Evolutionary conservation across 371 early-diverging fungal species (phyloP).

Genomic region (Dinochytrium kinnereticum): DNA sequence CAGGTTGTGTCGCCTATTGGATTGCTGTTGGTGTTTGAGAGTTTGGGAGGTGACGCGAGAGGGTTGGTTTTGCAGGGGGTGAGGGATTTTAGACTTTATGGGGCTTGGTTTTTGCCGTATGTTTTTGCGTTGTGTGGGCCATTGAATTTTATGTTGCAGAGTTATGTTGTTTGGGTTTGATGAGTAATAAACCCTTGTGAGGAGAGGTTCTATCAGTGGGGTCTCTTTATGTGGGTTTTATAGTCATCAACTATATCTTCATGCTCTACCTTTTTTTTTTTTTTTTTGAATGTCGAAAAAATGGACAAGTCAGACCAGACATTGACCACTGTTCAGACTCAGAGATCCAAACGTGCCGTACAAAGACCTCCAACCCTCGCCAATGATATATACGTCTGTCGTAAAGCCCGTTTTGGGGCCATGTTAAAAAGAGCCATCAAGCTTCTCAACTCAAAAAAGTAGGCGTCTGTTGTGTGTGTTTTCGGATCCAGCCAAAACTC

Average conservation of each 20-base stretch:
- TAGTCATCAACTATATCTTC: no score
- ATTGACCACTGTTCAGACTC: neutral
- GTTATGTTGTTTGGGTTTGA: constrained; percentile 40
- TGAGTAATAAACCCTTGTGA: no score
- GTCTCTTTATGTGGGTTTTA: no score
- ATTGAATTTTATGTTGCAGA: constrained; percentile 21
- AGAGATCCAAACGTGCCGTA: constrained; percentile 52
- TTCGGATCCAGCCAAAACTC: no score
- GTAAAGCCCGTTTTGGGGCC: constrained; percentile 49
- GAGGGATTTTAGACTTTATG: constrained; percentile 12
- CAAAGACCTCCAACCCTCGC: constrained; percentile 56
- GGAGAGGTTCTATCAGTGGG: no score
- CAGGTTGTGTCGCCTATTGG: constrained; percentile 14
- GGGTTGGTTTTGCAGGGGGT: neutral
- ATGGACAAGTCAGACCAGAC: neutral
- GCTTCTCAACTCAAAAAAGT: constrained; percentile 44
- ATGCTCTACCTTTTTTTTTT: no score
- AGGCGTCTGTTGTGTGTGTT: no score
- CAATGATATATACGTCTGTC: constrained; percentile 66
- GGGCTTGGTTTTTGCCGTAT: constrained; percentile 18
- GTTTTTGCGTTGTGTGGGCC: constrained; percentile 17
- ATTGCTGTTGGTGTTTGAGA: neutral
- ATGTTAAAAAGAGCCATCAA: constrained; percentile 50
- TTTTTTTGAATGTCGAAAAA: neutral
- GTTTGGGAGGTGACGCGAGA: constrained; percentile 6